Percentiles rank a stretch among this genome's conserved stretches.
These are phyloP conservation scores for Chrysanthemum lavandulifolium DNA, from an alignment of 129 eudicot genomes.

Conservation along the genomic window DNA sequence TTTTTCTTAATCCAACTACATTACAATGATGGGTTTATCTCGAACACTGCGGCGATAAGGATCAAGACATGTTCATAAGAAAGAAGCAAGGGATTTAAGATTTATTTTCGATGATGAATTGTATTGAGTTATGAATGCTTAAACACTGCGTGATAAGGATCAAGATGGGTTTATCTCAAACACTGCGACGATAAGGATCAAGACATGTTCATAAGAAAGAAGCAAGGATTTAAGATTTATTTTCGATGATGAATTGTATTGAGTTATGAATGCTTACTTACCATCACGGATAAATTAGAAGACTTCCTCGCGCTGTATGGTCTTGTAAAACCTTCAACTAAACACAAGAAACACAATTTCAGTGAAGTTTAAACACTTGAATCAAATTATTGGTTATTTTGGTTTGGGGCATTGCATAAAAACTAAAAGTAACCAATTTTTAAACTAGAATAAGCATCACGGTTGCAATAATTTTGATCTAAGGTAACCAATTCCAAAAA, in stretches of 20 bases:
- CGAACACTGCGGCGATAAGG: conserved; percentile 53
- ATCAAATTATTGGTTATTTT: not conserved
- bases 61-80: conserved; percentile 13
- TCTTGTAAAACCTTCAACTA: conserved; percentile 75
- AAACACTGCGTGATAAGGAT: too few relatives aligned
- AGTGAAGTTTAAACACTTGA: not conserved
- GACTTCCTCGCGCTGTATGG: conserved; percentile 52
- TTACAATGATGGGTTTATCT: conserved; percentile 68
- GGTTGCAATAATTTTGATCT: not conserved
- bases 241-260: not conserved
- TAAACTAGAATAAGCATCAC: too few relatives aligned
- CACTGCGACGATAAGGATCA: conserved; percentile 40
- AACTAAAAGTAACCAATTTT: too few relatives aligned
- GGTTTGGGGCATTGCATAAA: not conserved
- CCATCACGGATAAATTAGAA: conserved; percentile 68
- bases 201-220: conserved; percentile 11
- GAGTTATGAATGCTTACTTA: conserved; percentile 52
- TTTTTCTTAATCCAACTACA: conserved; percentile 83
- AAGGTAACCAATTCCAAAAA: not conserved
- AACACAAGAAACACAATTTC: conserved; percentile 22
- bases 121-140: conserved; percentile 29
- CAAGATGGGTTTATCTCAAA: conserved; percentile 81
- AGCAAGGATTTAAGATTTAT: not conserved
- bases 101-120: not conserved
- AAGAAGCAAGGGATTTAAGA: not conserved